Conservation (phyloP, 768 basidiomycete genomes). For the Leccinum aurantiacum region DNA sequence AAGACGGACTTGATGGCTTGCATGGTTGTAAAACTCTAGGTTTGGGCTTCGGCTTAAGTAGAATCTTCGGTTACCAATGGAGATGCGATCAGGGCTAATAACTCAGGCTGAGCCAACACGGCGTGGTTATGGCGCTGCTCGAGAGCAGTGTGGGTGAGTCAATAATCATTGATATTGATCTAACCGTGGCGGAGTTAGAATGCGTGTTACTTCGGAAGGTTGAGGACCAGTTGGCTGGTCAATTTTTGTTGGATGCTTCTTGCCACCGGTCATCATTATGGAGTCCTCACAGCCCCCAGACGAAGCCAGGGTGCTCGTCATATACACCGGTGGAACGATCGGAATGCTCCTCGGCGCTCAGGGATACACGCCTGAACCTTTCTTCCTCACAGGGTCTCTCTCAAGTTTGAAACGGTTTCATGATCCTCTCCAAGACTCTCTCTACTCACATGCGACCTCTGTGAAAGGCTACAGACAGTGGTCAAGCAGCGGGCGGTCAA, state of each 20-base stretch:
- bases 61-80: background rate
- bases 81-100: no score
- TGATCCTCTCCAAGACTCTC: conserved; percentile 83
- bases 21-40: conserved; percentile 6
- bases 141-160: no score
- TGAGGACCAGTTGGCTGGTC: background rate
- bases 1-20: conserved; percentile 32
- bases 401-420: conserved; percentile 85
- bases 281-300: conserved; percentile 51
- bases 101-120: no score
- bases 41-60: background rate
- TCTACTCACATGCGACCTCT: conserved; percentile 78
- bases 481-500: conserved; percentile 63
- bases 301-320: conserved; percentile 80
- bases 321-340: conserved; percentile 90
- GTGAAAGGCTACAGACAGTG: conserved; percentile 80
- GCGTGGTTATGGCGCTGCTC: no score
- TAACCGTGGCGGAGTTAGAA: background rate
- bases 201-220: background rate
- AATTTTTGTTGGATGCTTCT: background rate
- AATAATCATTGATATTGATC: background rate
- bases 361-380: conserved; percentile 84
- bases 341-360: conserved; percentile 79
- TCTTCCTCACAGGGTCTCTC: conserved; percentile 83
- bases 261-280: conserved; percentile 37